Evolutionary conservation across 2,329 filamentous ascomycete genomes (phyloP).

Genomic region (Talaromyces marneffei): DNA sequence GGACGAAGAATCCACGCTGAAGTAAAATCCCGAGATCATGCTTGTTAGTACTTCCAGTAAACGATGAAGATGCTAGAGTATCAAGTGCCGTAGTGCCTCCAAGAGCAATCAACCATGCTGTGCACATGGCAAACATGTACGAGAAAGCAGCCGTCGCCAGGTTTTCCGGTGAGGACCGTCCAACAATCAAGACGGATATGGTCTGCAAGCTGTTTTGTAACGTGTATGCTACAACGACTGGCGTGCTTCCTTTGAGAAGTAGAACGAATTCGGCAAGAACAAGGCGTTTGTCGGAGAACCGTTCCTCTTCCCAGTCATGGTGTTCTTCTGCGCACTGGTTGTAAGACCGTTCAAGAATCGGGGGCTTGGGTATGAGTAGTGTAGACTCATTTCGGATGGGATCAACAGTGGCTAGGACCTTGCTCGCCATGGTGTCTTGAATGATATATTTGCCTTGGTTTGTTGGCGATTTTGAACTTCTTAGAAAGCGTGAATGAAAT

Average conservation of each 20-base stretch:
- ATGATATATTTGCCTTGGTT: neutral
- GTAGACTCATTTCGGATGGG: slow-evolving; percentile 22
- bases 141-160: slow-evolving; percentile 78
- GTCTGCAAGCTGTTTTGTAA: slow-evolving; percentile 84
- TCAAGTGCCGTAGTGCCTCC: slow-evolving; percentile 83
- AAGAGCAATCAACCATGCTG: slow-evolving; percentile 78
- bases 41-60: slow-evolving; percentile 73
- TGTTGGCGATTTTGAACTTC: neutral
- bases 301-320: slow-evolving; percentile 14
- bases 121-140: slow-evolving; percentile 91
- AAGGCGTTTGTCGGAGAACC: slow-evolving; percentile 30
- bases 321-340: slow-evolving; percentile 7
- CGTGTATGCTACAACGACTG: slow-evolving; percentile 77
- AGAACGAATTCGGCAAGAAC: slow-evolving; percentile 59
- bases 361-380: slow-evolving; percentile 24
- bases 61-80: slow-evolving; percentile 74
- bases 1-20: slow-evolving; percentile 67
- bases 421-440: neutral
- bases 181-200: slow-evolving; percentile 72
- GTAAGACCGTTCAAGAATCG: slow-evolving; percentile 11
- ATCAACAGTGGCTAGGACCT: neutral
- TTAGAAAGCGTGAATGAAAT: neutral
- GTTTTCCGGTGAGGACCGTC: slow-evolving; percentile 70
- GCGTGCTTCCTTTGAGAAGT: slow-evolving; percentile 62
- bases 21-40: slow-evolving; percentile 72